Evolutionary conservation across 2,329 filamentous ascomycete genomes (phyloP).

Genomic region (Aspergillus sp.): DNA sequence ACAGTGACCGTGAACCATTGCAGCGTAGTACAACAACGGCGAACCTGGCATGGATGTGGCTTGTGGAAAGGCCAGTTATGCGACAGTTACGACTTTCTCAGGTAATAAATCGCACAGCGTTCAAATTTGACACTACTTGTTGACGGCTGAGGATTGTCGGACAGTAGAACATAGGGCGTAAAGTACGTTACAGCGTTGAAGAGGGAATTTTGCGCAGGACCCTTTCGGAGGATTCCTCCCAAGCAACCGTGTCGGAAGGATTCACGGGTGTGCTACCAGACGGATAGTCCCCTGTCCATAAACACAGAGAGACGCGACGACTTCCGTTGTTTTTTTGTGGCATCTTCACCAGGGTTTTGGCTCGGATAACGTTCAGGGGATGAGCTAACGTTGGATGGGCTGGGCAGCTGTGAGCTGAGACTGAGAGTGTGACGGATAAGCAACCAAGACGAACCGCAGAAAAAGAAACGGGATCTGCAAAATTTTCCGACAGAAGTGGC

Average conservation of each 20-base stretch:
- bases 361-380: neutral
- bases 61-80: neutral
- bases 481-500: slow-evolving; percentile 4
- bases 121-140: neutral
- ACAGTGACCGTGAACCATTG: neutral
- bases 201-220: slow-evolving; percentile 9
- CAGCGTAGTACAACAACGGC: slow-evolving; percentile 10
- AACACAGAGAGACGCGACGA: slow-evolving; percentile 12
- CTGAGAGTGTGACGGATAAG: slow-evolving; percentile 6
- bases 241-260: slow-evolving; percentile 17
- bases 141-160: too few species aligned
- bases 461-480: slow-evolving; percentile 11
- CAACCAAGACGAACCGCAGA: slow-evolving; percentile 9
- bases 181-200: neutral
- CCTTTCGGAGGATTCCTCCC: slow-evolving; percentile 21
- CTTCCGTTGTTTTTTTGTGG: slow-evolving; percentile 8
- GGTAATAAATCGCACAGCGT: neutral
- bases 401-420: neutral
- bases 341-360: neutral
- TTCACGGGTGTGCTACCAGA: slow-evolving; percentile 16
- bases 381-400: neutral
- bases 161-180: neutral
- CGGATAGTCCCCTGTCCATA: neutral
- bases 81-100: neutral
- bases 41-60: slow-evolving; percentile 3